Base-by-base conservation (phyloP, 2,329 filamentous ascomycete genomes). In the Sclerotiophoma versabilis region DNA sequence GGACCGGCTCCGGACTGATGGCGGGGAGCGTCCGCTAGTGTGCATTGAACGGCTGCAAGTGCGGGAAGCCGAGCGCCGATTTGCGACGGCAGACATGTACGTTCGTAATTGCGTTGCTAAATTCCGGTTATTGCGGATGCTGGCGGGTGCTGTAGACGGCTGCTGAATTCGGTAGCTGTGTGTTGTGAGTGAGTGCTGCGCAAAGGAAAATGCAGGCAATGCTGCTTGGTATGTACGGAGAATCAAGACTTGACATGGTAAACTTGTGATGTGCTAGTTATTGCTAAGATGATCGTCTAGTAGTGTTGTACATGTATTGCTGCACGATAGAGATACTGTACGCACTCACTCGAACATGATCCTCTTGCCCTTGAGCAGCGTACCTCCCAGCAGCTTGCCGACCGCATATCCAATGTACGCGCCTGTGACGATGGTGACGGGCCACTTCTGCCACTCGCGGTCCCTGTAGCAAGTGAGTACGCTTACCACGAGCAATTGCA, bases 391-490 rank as follows among this genome's bases (percentile, higher is more conserved):
- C 49, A 85, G 68, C 70, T 89, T 88, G 1, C 92, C 92, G 11
- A 91, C 62, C 1, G 85, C 81, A 74, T 90, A 92, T 1, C 95
- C 95, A 5, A 85, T 76, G 75, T 96, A 98, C 15, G 90, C 82
- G 2, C 95, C 95, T 2, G 85, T 87, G 4, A 98, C 77, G 54
- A 99, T 90, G 0, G 95, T 99, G 41, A 98, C 88, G 0, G 95
- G 95, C 90, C 93, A 99, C 75, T 89, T 91, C 84, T 99, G 95
- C 95, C 95, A 99, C 65, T 96, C 92, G n/a, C 95, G 87, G 74
- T 99, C 95, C 83, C 82, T 84, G 59, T 4, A 29, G 26, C 15
- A n/a, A 12, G 48, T 66, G 57, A 63, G 58, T 49, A 53, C 22
- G 34, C 33, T 10, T 12, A 9, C 17, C n/a, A 26, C n/a, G 38